Conservation (phyloP, 2,329 filamentous ascomycete species). For the Daldinia sp. region DNA sequence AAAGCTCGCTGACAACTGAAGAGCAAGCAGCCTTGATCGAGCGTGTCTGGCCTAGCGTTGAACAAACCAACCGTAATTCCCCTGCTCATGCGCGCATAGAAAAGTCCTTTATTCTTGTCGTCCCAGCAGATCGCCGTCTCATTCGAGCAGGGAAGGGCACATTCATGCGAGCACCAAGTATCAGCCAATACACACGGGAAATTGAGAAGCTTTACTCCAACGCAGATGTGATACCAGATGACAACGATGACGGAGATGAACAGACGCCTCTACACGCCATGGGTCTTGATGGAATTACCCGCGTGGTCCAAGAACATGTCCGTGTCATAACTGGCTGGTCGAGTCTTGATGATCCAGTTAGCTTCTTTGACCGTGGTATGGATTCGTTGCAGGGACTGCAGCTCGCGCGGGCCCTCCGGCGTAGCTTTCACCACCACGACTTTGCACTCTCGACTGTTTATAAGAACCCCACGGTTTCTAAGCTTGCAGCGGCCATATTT, state of each 20-base stretch:
- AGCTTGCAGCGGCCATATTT: constrained; percentile 32
- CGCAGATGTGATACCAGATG: constrained; percentile 26
- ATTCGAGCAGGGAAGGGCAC: constrained; percentile 47
- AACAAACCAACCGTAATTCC: constrained; percentile 39
- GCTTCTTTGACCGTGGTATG: constrained; percentile 40
- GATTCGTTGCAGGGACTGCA: constrained; percentile 41
- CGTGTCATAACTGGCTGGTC: constrained; percentile 21
- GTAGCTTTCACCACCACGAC: constrained; percentile 20
- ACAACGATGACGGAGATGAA: neutral
- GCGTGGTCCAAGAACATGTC: constrained; percentile 22
- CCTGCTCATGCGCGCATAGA: constrained; percentile 45
- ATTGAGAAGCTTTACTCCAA: constrained; percentile 45
- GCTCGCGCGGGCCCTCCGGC: constrained; percentile 28
- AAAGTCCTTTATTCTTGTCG: constrained; percentile 44
- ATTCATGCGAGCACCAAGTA: constrained; percentile 36
- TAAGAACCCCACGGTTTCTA: constrained; percentile 33
- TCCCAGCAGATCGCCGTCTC: constrained; percentile 22
- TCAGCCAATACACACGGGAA: constrained; percentile 38
- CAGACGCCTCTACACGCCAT: neutral
- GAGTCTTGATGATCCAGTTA: constrained; percentile 12
- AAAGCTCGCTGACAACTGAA: constrained; percentile 15
- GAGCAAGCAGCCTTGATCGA: constrained; percentile 45
- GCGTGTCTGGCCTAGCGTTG: constrained; percentile 43
- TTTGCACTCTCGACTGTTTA: constrained; percentile 38
- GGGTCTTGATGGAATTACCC: constrained; percentile 6